Conservation (phyloP, 2,329 filamentous ascomycete species). For the Gremmenia infestans region DNA sequence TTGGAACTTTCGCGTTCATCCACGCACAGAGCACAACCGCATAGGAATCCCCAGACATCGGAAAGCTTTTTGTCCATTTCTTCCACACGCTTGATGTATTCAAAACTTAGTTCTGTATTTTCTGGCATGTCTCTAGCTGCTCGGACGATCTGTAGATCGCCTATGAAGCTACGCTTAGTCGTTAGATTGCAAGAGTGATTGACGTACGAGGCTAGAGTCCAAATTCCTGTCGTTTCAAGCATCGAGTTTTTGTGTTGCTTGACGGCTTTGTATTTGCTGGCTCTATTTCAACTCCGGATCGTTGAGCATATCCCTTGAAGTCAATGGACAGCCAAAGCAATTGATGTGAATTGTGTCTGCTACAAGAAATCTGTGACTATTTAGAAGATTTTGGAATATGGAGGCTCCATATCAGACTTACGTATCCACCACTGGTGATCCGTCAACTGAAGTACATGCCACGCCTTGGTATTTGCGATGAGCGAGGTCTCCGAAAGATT, state of each 20-base stretch:
- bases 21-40: background rate
- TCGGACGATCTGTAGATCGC: background rate
- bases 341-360: background rate
- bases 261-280: background rate
- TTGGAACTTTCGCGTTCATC: background rate
- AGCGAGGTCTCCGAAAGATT: background rate
- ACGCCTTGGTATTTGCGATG: background rate
- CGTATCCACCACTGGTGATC: background rate
- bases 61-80: background rate
- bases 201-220: background rate
- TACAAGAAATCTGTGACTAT: background rate
- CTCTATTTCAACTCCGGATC: background rate
- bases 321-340: background rate
- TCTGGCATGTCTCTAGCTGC: background rate
- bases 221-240: background rate
- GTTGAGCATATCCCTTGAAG: background rate
- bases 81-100: background rate
- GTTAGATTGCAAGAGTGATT: background rate
- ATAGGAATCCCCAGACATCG: background rate
- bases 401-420: background rate
- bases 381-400: background rate
- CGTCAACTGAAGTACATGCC: background rate
- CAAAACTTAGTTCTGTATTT: background rate
- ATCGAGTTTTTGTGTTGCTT: background rate
- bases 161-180: background rate